phyloP scores from a whole-genome alignment of 129 eudicot genomes.

The Centella asiatica region DNA sequence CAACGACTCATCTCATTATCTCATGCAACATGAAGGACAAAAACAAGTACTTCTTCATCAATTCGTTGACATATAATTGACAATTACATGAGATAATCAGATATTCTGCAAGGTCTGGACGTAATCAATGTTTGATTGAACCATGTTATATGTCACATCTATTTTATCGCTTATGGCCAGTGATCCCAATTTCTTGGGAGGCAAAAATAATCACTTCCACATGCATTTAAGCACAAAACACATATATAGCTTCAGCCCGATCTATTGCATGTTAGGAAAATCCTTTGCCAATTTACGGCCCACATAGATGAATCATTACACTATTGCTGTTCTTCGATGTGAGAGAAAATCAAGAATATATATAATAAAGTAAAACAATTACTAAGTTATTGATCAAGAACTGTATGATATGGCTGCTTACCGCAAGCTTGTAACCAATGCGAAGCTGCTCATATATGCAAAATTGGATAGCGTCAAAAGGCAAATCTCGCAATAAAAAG shows the following conservation, averaged over 20 bases:
- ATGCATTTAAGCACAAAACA: background rate
- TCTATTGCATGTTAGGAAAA: background rate
- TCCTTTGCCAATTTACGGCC: background rate
- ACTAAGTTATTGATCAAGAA: background rate
- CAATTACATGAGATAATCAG: background rate
- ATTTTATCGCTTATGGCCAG: background rate
- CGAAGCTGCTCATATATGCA: conserved; percentile 89
- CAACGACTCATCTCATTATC: background rate
- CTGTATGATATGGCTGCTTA: conserved; percentile 29
- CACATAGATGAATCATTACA: background rate
- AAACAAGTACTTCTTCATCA: background rate
- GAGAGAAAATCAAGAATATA: conserved; percentile 3
- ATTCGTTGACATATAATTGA: background rate
- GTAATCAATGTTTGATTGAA: background rate
- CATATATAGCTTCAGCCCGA: background rate
- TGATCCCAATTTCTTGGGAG: background rate
- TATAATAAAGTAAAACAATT: too few species aligned
- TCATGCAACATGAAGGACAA: background rate
- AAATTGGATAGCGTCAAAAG: conserved; percentile 88
- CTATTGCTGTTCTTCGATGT: background rate
- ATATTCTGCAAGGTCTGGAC: background rate
- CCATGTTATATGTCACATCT: too few species aligned
- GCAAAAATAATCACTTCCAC: background rate
- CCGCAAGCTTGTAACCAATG: conserved; percentile 78
- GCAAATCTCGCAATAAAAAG: conserved; percentile 80